Evolutionary conservation across 2,329 filamentous ascomycete species (phyloP), one percentile per base, ranked within the genome.

Genomic region (Sporothrix protearum): DNA sequence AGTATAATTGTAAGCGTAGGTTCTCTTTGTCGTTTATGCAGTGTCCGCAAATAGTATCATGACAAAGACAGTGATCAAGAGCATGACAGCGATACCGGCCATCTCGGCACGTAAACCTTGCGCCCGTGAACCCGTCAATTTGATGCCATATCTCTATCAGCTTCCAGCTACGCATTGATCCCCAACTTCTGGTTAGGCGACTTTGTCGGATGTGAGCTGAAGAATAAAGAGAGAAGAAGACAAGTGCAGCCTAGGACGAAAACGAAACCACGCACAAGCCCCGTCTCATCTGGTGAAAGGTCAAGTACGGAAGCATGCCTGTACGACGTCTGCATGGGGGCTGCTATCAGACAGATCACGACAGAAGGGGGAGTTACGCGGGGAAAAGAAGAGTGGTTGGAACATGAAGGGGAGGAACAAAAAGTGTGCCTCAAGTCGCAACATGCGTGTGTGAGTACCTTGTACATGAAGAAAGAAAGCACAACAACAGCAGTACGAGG

Each of bases 381-480:
- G 57, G 57, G 53, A 36, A 25, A 10, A 42, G 30, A 59, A 14
- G n/a, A n/a, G 14, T 16, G 30, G 12, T n/a, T n/a, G n/a, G n/a
- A 14, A 9, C 22, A 53, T 10, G 6, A 53, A 53, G 22, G 10
- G 25, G 28, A 53, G 22, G 25, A 53, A 12, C 22, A 28, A 53
- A 16, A 22, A 53, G 25, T 53, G 22, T 28, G 28, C 7, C 16
- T 57, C 28, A 28, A 19, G 28, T 57, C 53, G 33, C 53, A 57
- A 33, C 28, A 33, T 57, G 2, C n/a, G 28, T 33, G 53, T 57
- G 53, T 36, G 33, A 16, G 59, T 64, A 45, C 59, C 57, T n/a
- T n/a, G n/a, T n/a, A n/a, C n/a, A n/a, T 25, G 57, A 63, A 63
- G 39, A 61, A 61, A 61, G 57, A 61, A 61, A 61, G 30, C 8